Percentiles rank a stretch among this genome's conserved stretches.
Evolutionary conservation across 164 flowering plant genomes (phyloP).

Genomic region (Kingdonia uniflora): DNA sequence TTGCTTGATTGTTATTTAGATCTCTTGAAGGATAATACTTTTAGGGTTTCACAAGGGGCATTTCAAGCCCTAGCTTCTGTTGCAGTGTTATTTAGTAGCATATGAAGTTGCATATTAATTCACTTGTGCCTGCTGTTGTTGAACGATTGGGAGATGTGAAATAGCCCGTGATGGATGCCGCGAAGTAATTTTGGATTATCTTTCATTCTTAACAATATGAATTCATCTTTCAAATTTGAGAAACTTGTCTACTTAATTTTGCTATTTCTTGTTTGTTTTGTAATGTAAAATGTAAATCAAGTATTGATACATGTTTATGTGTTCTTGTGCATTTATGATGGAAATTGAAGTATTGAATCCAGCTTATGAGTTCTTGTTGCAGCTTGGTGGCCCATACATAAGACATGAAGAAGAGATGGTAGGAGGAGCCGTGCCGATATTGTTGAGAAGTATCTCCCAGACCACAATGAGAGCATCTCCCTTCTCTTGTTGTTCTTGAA

Average conservation of each 20-base stretch:
- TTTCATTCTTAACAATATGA: too few relatives aligned
- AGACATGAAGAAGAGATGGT: slow-evolving; percentile 97
- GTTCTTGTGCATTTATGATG: too few relatives aligned
- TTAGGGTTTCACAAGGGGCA: slow-evolving; percentile 84
- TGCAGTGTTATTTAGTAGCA: slow-evolving; percentile 84
- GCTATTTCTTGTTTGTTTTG: too few relatives aligned
- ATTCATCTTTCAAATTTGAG: too few relatives aligned
- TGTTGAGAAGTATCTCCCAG: slow-evolving; percentile 80
- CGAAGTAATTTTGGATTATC: too few relatives aligned
- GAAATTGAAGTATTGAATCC: too few relatives aligned
- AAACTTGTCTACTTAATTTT: too few relatives aligned
- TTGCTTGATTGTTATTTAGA: slow-evolving; percentile 83
- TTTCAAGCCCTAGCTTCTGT: slow-evolving; percentile 81
- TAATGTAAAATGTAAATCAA: too few relatives aligned
- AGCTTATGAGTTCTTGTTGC: too few relatives aligned
- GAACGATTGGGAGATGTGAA: slow-evolving; percentile 87
- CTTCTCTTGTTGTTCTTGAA: slow-evolving; percentile 79
- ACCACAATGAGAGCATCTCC: slow-evolving; percentile 91
- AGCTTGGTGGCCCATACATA: slow-evolving; percentile 96
- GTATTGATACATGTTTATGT: too few relatives aligned
- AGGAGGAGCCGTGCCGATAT: slow-evolving; percentile 87
- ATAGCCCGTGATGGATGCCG: slow-evolving; percentile 95
- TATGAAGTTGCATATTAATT: slow-evolving; percentile 84
- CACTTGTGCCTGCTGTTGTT: slow-evolving; percentile 82
- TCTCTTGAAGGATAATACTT: slow-evolving; percentile 87